Evolutionary conservation across 2,329 filamentous ascomycete genomes (phyloP).

Genomic region (Xylaria sp.): DNA sequence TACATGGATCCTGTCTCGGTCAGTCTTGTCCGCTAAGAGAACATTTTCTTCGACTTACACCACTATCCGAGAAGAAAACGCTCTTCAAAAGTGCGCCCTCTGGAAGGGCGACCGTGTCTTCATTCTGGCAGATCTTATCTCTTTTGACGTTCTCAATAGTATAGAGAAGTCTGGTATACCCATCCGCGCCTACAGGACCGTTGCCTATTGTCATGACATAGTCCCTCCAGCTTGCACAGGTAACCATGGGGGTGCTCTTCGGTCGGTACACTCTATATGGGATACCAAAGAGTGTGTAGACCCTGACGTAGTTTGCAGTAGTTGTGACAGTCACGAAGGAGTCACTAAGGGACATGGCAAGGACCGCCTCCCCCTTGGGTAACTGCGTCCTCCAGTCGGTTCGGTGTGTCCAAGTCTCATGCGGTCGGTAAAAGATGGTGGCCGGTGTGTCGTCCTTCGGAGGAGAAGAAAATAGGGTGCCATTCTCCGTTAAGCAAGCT

Average conservation of each 20-base stretch:
- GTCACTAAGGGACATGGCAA: slow-evolving; percentile 86
- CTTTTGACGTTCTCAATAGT: slow-evolving; percentile 93
- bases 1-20: slow-evolving; percentile 75
- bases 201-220: slow-evolving; percentile 97
- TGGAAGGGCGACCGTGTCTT: slow-evolving; percentile 86
- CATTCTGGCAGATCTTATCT: slow-evolving; percentile 91
- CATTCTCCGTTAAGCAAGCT: slow-evolving; percentile 85
- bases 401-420: slow-evolving; percentile 93
- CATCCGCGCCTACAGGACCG: slow-evolving; percentile 79
- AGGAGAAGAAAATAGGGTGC: slow-evolving; percentile 82
- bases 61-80: slow-evolving; percentile 89
- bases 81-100: slow-evolving; percentile 73
- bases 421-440: slow-evolving; percentile 91
- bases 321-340: slow-evolving; percentile 91
- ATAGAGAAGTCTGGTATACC: slow-evolving; percentile 78
- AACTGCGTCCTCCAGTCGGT: slow-evolving; percentile 87
- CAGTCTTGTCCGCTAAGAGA: slow-evolving; percentile 18
- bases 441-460: slow-evolving; percentile 68
- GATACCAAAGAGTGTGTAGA: slow-evolving; percentile 91
- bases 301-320: slow-evolving; percentile 81
- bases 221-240: slow-evolving; percentile 91
- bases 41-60: slow-evolving; percentile 58
- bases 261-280: slow-evolving; percentile 88
- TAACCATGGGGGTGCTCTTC: slow-evolving; percentile 87
- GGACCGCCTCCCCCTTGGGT: slow-evolving; percentile 84